A percentile compares a stretch with the other conserved stretches of the same genome.
Conservation (phyloP, 2,329 filamentous ascomycete species). For the Alternaria metachromatica region DNA sequence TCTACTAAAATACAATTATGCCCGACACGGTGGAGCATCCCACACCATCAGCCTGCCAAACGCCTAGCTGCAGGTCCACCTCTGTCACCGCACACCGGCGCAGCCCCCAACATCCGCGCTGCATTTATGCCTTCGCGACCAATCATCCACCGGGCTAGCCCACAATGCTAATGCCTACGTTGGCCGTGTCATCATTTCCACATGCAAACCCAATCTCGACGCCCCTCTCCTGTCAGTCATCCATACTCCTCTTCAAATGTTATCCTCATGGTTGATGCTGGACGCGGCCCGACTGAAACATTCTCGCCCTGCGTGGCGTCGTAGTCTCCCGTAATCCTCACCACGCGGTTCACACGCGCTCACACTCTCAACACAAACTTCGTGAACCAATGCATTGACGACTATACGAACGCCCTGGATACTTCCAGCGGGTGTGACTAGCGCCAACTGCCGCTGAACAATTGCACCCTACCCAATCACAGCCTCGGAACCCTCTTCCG, state of each 20-base stretch:
- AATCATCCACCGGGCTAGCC: slow-evolving; percentile 1
- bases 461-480: slow-evolving; percentile 33
- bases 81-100: slow-evolving; percentile 2
- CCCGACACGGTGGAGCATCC: neutral
- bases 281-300: neutral
- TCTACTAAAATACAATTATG: neutral
- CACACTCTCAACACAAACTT: slow-evolving; percentile 2
- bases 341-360: slow-evolving; percentile 6
- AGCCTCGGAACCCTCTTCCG: slow-evolving; percentile 14
- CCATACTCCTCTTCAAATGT: neutral
- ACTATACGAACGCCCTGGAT: slow-evolving; percentile 15
- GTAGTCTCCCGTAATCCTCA: neutral
- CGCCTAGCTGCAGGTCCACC: slow-evolving; percentile 13
- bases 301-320: neutral
- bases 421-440: slow-evolving; percentile 16
- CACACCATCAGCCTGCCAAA: slow-evolving; percentile 5
- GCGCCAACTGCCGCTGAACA: slow-evolving; percentile 21
- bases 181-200: slow-evolving; percentile 10
- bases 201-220: slow-evolving; percentile 4
- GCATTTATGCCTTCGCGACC: slow-evolving; percentile 4
- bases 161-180: neutral
- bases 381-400: slow-evolving; percentile 29
- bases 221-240: neutral
- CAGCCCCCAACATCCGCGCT: neutral
- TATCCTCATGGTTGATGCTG: slow-evolving; percentile 2